Conservation (phyloP, 2,329 filamentous ascomycete species). For the Dendrostoma leiphaemia region DNA sequence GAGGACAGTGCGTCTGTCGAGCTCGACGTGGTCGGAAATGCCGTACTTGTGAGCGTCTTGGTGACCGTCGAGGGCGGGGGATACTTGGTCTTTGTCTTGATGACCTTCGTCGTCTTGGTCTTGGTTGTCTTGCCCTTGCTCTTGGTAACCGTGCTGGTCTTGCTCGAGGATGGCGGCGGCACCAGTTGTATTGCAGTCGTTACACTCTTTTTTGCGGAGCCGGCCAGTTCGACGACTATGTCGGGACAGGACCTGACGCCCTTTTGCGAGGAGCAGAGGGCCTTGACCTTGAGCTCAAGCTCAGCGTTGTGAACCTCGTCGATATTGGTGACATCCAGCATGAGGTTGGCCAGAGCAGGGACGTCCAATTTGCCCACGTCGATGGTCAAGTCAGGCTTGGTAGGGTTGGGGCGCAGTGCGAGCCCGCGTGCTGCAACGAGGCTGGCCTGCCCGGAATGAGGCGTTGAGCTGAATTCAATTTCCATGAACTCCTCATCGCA, state of each 20-base stretch:
- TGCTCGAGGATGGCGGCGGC: not conserved
- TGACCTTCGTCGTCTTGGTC: conserved; percentile 27
- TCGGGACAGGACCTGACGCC: not conserved
- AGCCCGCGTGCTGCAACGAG: not conserved
- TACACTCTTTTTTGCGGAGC: not conserved
- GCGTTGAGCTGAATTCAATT: not conserved
- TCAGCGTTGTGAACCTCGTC: not conserved
- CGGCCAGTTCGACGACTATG: not conserved
- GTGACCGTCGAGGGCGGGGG: not conserved
- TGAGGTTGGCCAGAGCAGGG: not conserved
- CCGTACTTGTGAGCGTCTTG: not conserved
- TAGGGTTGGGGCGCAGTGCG: not conserved
- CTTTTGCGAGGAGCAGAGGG: not conserved
- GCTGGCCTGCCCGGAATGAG: not conserved
- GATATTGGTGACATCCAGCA: conserved; percentile 6
- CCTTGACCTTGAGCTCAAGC: not conserved
- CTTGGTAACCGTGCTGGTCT: not conserved
- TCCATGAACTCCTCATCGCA: not conserved
- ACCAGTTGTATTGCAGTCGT: not conserved
- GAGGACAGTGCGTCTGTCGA: no score
- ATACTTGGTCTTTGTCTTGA: not conserved
- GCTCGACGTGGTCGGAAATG: no score
- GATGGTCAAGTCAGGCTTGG: not conserved
- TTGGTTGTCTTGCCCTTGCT: not conserved
- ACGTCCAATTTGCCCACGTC: not conserved